A percentile compares a stretch with the other conserved stretches of the same genome.
These are phyloP conservation scores for Kodamaea anthophila DNA, from an alignment of 1,139 yeast species.

Conservation along the genomic window DNA sequence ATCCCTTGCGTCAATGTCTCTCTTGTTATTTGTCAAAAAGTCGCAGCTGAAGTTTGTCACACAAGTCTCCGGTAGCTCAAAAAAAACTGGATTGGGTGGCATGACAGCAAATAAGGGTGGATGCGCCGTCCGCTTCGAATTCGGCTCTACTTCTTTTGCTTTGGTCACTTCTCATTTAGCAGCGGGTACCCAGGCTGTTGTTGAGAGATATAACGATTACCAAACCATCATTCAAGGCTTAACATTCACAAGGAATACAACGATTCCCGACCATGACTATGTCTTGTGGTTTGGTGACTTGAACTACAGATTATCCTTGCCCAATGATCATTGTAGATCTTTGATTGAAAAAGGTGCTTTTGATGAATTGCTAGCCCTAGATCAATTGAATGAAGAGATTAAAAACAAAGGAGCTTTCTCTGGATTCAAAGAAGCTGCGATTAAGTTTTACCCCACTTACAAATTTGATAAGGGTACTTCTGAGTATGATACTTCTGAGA, in stretches of 20 bases:
- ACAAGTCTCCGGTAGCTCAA: constrained; percentile 71
- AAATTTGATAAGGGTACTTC: constrained; percentile 88
- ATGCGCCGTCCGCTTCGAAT: constrained; percentile 75
- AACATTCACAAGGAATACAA: constrained; percentile 64
- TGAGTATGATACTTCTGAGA: constrained; percentile 82
- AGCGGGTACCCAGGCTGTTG: constrained; percentile 80
- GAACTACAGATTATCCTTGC: constrained; percentile 73
- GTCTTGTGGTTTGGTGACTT: constrained; percentile 95
- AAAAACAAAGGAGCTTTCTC: constrained; percentile 69
- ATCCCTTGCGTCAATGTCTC: constrained; percentile 39
- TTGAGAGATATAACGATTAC: constrained; percentile 85
- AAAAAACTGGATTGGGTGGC: constrained; percentile 88
- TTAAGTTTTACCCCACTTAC: constrained; percentile 79
- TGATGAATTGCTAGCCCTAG: constrained; percentile 58
- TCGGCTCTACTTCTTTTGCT: constrained; percentile 73
- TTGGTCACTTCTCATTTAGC: constrained; percentile 91
- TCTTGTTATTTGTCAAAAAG: constrained; percentile 57
- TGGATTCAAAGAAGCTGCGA: constrained; percentile 71
- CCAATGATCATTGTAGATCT: constrained; percentile 69
- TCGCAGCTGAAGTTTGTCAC: constrained; percentile 58
- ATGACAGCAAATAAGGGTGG: constrained; percentile 92
- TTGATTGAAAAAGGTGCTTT: constrained; percentile 41
- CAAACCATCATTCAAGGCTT: constrained; percentile 74
- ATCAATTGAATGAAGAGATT: constrained; percentile 83
- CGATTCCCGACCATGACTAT: constrained; percentile 76